Evolutionary conservation across 768 basidiomycete genomes (phyloP).

Genomic region (Lactarius akahatsu): DNA sequence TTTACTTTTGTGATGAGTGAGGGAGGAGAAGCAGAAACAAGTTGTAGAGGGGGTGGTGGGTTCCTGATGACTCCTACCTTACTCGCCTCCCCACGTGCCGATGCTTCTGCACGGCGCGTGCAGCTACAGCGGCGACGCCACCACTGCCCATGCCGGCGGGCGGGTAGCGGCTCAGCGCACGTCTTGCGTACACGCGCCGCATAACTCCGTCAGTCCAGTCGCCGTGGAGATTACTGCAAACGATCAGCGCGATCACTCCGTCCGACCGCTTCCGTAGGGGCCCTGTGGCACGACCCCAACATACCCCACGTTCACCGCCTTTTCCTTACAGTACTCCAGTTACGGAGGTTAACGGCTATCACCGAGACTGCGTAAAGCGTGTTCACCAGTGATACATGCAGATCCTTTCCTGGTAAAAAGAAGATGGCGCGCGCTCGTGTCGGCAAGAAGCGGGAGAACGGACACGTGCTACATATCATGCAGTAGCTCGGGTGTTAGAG

Average conservation of each 20-base stretch:
- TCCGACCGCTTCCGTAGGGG: no score
- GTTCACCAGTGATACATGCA: no score
- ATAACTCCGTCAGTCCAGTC: neutral
- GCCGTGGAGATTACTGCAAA: neutral
- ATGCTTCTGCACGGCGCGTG: neutral
- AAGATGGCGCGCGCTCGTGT: no score
- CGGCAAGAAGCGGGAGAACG: no score
- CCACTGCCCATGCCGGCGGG: neutral
- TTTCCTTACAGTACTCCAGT: no score
- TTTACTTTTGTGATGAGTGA: no score
- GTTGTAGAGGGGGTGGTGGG: no score
- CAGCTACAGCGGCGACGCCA: neutral
- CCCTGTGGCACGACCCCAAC: neutral
- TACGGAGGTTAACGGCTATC: no score
- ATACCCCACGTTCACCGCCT: neutral
- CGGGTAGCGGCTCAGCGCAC: neutral
- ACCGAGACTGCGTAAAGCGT: no score
- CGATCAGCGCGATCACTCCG: neutral
- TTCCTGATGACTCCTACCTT: neutral
- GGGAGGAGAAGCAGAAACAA: no score
- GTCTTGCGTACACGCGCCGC: neutral
- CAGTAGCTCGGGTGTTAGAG: neutral
- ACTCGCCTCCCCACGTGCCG: neutral
- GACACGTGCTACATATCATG: neutral
- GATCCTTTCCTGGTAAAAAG: no score